Percentiles rank a stretch among this genome's conserved stretches.
phyloP scores from a whole-genome alignment of 805 yeast genomes.

The Aciculoconidium aculeatum region DNA sequence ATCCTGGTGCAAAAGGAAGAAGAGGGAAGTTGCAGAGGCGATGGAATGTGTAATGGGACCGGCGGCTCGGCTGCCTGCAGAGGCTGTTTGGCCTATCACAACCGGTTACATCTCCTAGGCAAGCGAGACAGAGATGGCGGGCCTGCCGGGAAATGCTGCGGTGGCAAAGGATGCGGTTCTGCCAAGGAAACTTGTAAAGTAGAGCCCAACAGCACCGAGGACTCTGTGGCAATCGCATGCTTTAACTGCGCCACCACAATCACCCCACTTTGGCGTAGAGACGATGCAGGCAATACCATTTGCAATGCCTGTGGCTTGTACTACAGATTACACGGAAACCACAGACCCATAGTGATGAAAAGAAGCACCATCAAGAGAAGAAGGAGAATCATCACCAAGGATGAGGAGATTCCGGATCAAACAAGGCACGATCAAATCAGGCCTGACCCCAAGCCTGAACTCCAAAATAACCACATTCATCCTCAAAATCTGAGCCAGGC shows the following conservation, averaged over 20 bases:
- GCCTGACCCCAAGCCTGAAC: too few species aligned
- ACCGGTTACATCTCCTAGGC: slow-evolving; percentile 47
- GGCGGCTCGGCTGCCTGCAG: slow-evolving; percentile 78
- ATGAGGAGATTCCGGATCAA: slow-evolving; percentile 1
- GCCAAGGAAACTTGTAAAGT: slow-evolving; percentile 1
- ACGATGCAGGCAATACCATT: slow-evolving; percentile 73
- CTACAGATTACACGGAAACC: slow-evolving; percentile 66
- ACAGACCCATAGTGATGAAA: slow-evolving; percentile 73
- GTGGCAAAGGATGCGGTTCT: slow-evolving; percentile 3
- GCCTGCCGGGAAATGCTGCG: slow-evolving; percentile 3
- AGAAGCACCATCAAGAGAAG: slow-evolving; percentile 70
- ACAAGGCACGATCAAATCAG: slow-evolving; percentile 2
- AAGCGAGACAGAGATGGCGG: slow-evolving; percentile 9
- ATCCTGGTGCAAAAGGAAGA: slow-evolving; percentile 36
- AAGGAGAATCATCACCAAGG: slow-evolving; percentile 37
- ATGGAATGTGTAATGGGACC: slow-evolving; percentile 80
- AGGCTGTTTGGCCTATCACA: slow-evolving; percentile 81
- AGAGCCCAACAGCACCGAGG: slow-evolving; percentile 14
- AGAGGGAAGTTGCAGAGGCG: slow-evolving; percentile 64
- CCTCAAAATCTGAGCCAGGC: background rate
- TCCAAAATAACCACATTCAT: background rate
- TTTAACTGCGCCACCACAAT: slow-evolving; percentile 80
- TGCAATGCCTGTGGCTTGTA: slow-evolving; percentile 88
- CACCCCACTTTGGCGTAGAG: slow-evolving; percentile 84
- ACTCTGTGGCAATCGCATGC: slow-evolving; percentile 64